Percentiles rank a stretch among this genome's conserved stretches.
These are phyloP conservation scores for Phialocephala subalpina DNA, from an alignment of 2,329 filamentous ascomycete genomes.

Conservation along the genomic window DNA sequence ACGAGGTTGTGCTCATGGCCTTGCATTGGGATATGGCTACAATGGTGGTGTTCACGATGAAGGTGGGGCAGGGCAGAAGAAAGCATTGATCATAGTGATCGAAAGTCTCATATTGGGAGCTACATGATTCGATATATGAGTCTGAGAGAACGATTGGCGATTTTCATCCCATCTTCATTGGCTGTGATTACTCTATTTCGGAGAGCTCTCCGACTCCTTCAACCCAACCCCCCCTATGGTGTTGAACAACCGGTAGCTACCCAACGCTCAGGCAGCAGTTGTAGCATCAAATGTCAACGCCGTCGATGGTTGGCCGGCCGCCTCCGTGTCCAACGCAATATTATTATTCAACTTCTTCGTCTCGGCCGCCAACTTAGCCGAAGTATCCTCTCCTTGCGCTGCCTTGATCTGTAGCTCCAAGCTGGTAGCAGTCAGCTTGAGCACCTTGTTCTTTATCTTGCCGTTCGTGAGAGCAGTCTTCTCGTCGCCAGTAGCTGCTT, in stretches of 20 bases:
- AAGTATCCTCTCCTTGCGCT: slow-evolving; percentile 55
- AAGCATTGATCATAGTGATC: too few species aligned
- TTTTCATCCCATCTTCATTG: neutral
- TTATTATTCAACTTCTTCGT: slow-evolving; percentile 61
- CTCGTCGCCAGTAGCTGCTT: slow-evolving; percentile 47
- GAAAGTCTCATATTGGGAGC: neutral
- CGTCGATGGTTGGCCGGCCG: slow-evolving; percentile 43
- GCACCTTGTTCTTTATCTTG: slow-evolving; percentile 58
- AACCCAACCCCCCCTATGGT: neutral
- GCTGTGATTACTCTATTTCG: neutral
- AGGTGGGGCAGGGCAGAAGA: too few species aligned
- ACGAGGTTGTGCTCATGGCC: too few species aligned
- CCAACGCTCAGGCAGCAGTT: slow-evolving; percentile 11
- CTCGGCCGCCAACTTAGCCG: slow-evolving; percentile 55
- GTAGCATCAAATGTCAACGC: slow-evolving; percentile 26
- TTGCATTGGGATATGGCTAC: too few species aligned
- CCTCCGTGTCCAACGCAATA: slow-evolving; percentile 49
- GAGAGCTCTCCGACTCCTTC: neutral
- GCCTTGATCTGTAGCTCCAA: slow-evolving; percentile 55
- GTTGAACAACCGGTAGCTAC: neutral
- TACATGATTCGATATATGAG: neutral
- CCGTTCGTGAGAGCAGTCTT: slow-evolving; percentile 59
- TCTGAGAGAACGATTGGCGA: neutral
- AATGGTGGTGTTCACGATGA: too few species aligned
- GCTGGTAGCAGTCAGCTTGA: slow-evolving; percentile 11